These are phyloP conservation scores for Ailanthus altissimus DNA, from an alignment of 345 rosid genomes.

Conservation along the genomic window DNA sequence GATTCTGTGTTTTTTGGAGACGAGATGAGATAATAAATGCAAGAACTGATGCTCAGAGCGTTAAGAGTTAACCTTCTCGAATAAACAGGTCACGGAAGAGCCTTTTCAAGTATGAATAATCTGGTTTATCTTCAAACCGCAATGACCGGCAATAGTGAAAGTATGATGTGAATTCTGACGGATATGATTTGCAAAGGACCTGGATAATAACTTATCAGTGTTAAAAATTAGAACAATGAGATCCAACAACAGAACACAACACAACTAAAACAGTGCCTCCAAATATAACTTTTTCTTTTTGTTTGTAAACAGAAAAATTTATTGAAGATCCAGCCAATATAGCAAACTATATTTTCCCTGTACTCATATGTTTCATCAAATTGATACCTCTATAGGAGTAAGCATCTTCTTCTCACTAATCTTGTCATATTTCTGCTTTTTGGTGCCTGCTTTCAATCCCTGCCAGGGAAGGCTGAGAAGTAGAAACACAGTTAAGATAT, in stretches of 20 bases:
- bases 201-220: conserved; percentile 25
- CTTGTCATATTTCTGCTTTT: conserved; percentile 97
- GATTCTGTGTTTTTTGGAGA: neutral
- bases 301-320: neutral
- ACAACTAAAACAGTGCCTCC: neutral
- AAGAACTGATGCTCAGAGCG: neutral
- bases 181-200: conserved; percentile 89
- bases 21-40: neutral
- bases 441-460: conserved; percentile 90
- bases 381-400: conserved; percentile 80
- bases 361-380: neutral
- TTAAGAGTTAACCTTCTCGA: conserved; percentile 66
- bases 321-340: neutral
- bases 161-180: conserved; percentile 90
- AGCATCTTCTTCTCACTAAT: conserved; percentile 96
- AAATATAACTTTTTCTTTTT: neutral
- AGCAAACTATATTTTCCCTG: conserved; percentile 6
- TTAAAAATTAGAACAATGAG: neutral
- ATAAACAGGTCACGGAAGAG: conserved; percentile 92
- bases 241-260: neutral
- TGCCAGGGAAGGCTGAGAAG: conserved; percentile 94
- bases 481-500: conserved; percentile 18
- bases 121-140: conserved; percentile 97
- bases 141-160: conserved; percentile 94
- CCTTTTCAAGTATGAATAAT: conserved; percentile 90